Conservation (phyloP, 1,284 basidiomycete genomes). For the Pterulicium gracile region DNA sequence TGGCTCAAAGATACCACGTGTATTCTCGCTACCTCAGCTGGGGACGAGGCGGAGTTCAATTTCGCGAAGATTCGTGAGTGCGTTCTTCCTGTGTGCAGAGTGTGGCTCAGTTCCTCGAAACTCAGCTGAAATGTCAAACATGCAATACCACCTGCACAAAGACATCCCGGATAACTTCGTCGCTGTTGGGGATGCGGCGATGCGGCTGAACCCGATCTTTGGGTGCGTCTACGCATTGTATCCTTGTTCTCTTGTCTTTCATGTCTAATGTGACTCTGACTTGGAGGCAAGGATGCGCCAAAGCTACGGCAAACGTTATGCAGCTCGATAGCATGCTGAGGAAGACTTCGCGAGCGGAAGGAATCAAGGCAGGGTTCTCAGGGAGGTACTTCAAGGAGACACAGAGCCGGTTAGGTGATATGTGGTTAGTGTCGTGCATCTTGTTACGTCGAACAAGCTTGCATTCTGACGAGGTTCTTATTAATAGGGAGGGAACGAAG, state of each 20-base stretch:
- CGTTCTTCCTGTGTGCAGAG: no score
- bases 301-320: neutral
- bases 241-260: neutral
- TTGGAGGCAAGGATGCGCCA: neutral
- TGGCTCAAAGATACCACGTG: neutral
- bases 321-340: neutral
- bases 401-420: neutral
- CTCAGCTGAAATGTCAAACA: no score
- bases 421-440: neutral
- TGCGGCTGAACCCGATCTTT: conserved; percentile 2
- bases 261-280: neutral
- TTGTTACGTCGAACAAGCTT: no score
- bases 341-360: neutral
- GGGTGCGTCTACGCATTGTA: neutral
- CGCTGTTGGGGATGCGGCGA: neutral
- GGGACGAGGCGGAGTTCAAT: neutral
- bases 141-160: neutral
- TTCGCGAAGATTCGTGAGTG: no score
- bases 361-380: neutral
- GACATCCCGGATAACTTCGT: neutral
- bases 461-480: no score
- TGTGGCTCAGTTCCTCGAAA: no score
- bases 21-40: no score
- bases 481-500: neutral
- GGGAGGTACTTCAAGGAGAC: neutral